Conservation (phyloP, 2,329 filamentous ascomycete genomes). For the Rachicladosporium sp. region DNA sequence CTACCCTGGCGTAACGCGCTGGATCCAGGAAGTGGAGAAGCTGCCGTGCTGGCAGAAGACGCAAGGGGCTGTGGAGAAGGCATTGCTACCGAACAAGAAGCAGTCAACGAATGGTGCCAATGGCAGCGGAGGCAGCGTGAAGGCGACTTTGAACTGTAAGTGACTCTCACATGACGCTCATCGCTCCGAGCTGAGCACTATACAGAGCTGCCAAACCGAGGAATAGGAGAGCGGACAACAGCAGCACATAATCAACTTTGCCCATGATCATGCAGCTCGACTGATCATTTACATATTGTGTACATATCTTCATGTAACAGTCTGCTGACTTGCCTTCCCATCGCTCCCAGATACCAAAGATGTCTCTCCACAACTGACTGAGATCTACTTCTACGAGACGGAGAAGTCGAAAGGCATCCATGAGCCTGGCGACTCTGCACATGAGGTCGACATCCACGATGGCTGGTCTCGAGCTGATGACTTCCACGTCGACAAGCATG, state of each 20-base stretch:
- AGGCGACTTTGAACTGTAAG: too few relatives aligned
- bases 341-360: constrained; percentile 26
- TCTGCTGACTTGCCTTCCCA: too few relatives aligned
- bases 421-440: constrained; percentile 27
- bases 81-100: constrained; percentile 8
- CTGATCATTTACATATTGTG: too few relatives aligned
- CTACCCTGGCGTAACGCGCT: constrained; percentile 25
- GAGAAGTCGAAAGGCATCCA: constrained; percentile 29
- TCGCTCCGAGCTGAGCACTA: too few relatives aligned
- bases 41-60: constrained; percentile 29
- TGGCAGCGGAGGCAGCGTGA: too few relatives aligned
- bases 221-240: too few relatives aligned
- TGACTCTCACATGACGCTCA: too few relatives aligned
- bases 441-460: constrained; percentile 29
- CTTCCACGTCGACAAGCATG: constrained; percentile 35
- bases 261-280: too few relatives aligned
- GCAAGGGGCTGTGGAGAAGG: constrained; percentile 28
- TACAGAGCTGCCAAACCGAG: too few relatives aligned
- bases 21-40: constrained; percentile 28
- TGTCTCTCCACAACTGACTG: constrained; percentile 26
- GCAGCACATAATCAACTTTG: too few relatives aligned
- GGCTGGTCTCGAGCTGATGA: constrained; percentile 31
- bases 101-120: too few relatives aligned
- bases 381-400: constrained; percentile 32
- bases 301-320: too few relatives aligned